Evolutionary conservation across 116 monocot genomes (phyloP), one percentile per base, ranked within the genome.

Genomic region (Iris pallida): DNA sequence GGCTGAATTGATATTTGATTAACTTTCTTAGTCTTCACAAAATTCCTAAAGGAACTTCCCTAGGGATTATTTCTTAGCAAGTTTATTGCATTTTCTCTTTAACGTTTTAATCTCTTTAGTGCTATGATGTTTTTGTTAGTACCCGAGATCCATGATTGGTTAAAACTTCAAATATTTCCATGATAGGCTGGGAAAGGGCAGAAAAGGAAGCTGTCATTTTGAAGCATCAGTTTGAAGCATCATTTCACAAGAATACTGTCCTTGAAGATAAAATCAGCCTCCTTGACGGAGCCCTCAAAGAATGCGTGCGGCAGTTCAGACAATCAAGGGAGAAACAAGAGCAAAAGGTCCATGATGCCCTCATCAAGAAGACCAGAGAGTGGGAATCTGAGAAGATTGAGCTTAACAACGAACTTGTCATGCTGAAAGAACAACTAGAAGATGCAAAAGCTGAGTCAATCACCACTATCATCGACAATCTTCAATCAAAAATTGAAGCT

Each of bases 141-240:
- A 30, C 30, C 30, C 2, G 30, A 30, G 30, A 30, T 30, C 30
- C 30, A 30, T 30, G 30, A 30, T 15, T 14, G 7, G 0, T 70
- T 70, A 46, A 58, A 48, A 17, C 15, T 51, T 13, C 51, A 59
- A 41, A 41, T 45, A 42, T 47, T 53, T 47, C 13, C 52, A 20
- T 49, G 13, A 10, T 63, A 95, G 89, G 88, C 8, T 95, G 95
- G 95, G 95, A 96, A 68, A 89, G 82, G 75, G 91, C 91, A 14
- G 95, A 88, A 76, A 47, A 8, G 8, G 84, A 96, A 44, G 80
- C 82, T 65, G 67, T 46, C 51, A 45, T 63, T 57, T 45, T 96
- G 44, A 96, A 86, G 79, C 57, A 82, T 16, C 78, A 89, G 59
- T 79, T 91, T 14, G 79, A 91, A 66, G 54, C 19, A 42, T 18